A percentile compares a stretch with the other conserved stretches of the same genome.
Evolutionary conservation across 2,329 filamentous ascomycete genomes (phyloP).

Genomic region (Pseudocercospora musae): DNA sequence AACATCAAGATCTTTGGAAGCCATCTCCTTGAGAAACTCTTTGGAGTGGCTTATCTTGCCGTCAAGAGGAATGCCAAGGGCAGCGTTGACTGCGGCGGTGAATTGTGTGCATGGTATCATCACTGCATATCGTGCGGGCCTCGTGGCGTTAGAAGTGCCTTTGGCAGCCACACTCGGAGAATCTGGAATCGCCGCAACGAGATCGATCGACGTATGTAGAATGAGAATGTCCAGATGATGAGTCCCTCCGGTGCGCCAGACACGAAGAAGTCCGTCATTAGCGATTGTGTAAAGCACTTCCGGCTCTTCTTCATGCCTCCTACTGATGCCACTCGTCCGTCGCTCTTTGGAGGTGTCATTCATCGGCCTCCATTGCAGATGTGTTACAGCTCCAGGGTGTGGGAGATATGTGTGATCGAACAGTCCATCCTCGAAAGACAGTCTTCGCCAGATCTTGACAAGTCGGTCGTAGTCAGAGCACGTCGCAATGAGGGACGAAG

Average conservation of each 20-base stretch:
- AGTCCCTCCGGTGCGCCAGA: constrained; percentile 78
- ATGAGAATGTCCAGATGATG: constrained; percentile 69
- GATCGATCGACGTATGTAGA: constrained; percentile 77
- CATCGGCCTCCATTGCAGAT: constrained; percentile 78
- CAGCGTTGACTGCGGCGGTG: constrained; percentile 60
- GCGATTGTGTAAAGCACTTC: constrained; percentile 91
- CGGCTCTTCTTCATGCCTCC: constrained; percentile 46
- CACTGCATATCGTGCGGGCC: constrained; percentile 64
- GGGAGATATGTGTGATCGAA: constrained; percentile 89
- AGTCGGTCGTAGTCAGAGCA: constrained; percentile 74
- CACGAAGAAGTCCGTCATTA: constrained; percentile 71
- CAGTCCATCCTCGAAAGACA: constrained; percentile 79
- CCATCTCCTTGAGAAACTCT: constrained; percentile 80
- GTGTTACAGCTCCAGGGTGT: constrained; percentile 79
- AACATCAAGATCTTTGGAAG: constrained; percentile 80
- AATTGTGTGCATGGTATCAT: constrained; percentile 82
- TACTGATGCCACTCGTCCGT: constrained; percentile 28
- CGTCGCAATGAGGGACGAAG: constrained; percentile 82
- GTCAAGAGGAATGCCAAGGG: constrained; percentile 41
- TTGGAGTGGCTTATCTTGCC: constrained; percentile 65
- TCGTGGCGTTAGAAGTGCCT: constrained; percentile 41
- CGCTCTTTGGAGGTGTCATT: constrained; percentile 62
- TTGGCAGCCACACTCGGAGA: constrained; percentile 44
- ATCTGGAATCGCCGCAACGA: constrained; percentile 61
- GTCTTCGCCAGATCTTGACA: constrained; percentile 87